phyloP scores from a whole-genome alignment of 1,139 yeast species.

The Pichia sp. region DNA sequence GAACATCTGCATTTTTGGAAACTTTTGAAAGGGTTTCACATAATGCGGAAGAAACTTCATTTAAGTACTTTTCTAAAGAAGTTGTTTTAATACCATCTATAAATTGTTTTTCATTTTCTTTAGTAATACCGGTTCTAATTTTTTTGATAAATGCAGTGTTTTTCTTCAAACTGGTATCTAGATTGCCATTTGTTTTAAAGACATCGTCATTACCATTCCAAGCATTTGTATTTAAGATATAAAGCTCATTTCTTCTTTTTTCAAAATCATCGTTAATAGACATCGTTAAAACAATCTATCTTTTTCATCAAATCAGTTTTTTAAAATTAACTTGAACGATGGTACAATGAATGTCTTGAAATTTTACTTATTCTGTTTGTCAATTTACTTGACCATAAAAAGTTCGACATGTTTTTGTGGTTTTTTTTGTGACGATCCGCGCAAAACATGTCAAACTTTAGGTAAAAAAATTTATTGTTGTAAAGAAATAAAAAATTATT shows the following conservation, averaged over 20 bases:
- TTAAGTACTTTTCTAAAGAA: slow-evolving; percentile 68
- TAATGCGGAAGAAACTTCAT: slow-evolving; percentile 61
- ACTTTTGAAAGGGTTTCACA: slow-evolving; percentile 58
- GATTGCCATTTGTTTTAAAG: slow-evolving; percentile 30
- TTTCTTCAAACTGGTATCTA: slow-evolving; percentile 77
- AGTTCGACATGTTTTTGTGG: too few relatives aligned
- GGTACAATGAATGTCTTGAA: too few relatives aligned
- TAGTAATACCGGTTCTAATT: slow-evolving; percentile 50
- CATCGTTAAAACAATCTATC: slow-evolving; percentile 3
- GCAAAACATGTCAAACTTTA: too few relatives aligned
- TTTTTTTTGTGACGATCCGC: too few relatives aligned
- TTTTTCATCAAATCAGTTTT: not conserved
- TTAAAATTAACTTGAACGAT: not conserved
- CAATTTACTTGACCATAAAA: too few relatives aligned
- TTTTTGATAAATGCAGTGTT: slow-evolving; percentile 79
- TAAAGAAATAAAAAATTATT: not conserved
- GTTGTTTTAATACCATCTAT: slow-evolving; percentile 57
- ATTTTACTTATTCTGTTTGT: too few relatives aligned
- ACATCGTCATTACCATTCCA: slow-evolving; percentile 44
- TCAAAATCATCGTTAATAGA: slow-evolving; percentile 16
- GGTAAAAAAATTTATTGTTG: too few relatives aligned
- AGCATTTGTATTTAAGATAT: slow-evolving; percentile 39
- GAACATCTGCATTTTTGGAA: slow-evolving; percentile 51
- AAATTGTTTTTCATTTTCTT: slow-evolving; percentile 39
- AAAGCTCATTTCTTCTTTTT: slow-evolving; percentile 34